These are phyloP conservation scores for Lactarius psammicola DNA, from an alignment of 768 basidiomycete species.

Conservation along the genomic window DNA sequence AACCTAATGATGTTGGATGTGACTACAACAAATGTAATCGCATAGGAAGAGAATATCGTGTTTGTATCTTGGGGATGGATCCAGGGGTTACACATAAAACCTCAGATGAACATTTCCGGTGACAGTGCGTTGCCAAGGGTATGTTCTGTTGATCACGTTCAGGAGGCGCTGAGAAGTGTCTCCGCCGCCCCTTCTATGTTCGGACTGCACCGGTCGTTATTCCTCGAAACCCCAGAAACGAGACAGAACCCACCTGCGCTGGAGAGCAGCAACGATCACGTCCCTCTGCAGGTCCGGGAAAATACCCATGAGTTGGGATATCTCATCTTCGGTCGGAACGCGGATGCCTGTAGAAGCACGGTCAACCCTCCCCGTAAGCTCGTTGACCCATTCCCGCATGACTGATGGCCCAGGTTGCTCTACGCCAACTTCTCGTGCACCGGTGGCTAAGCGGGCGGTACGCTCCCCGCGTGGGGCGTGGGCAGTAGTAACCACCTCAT, in stretches of 20 bases:
- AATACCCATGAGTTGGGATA: slow-evolving; percentile 70
- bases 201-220: slow-evolving; percentile 45
- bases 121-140: background rate
- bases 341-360: slow-evolving; percentile 57
- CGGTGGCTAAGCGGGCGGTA: slow-evolving; percentile 26
- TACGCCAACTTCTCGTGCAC: background rate
- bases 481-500: slow-evolving; percentile 67
- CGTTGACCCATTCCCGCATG: slow-evolving; percentile 77
- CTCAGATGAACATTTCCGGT: background rate
- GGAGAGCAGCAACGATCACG: slow-evolving; percentile 70
- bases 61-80: slow-evolving; percentile 5
- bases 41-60: background rate
- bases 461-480: slow-evolving; percentile 36
- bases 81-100: background rate
- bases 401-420: slow-evolving; percentile 42
- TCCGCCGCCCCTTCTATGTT: slow-evolving; percentile 84
- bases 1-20: slow-evolving; percentile 1
- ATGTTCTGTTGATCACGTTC: background rate
- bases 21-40: slow-evolving; percentile 11
- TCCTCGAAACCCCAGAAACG: slow-evolving; percentile 20
- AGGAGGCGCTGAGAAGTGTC: slow-evolving; percentile 55
- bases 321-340: slow-evolving; percentile 73
- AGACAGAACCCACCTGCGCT: slow-evolving; percentile 62
- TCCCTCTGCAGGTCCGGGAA: slow-evolving; percentile 80
- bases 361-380: slow-evolving; percentile 64